Evolutionary conservation across 2,329 filamentous ascomycete species (phyloP).

Genomic region (Thelonectria discophora): DNA sequence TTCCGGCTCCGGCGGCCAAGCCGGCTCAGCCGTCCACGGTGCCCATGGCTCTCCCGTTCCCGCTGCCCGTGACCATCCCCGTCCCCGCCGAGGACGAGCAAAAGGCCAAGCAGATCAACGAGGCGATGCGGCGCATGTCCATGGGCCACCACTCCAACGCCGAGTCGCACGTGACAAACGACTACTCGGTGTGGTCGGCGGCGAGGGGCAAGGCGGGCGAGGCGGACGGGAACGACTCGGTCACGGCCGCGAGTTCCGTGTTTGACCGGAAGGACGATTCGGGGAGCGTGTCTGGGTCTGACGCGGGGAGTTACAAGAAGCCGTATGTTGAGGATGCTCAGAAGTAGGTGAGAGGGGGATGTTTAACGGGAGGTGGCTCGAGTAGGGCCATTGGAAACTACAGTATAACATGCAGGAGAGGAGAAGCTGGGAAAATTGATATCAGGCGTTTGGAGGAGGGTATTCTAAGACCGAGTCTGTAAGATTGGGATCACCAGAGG

Average conservation of each 20-base stretch:
- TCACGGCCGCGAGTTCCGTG: slow-evolving; percentile 38
- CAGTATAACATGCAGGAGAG: background rate
- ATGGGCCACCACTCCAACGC: slow-evolving; percentile 12
- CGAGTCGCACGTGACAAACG: slow-evolving; percentile 26
- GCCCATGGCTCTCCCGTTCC: slow-evolving; percentile 9
- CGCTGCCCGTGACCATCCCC: slow-evolving; percentile 1
- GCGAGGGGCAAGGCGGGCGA: slow-evolving; percentile 33
- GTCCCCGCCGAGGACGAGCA: slow-evolving; percentile 14
- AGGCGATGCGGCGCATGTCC: slow-evolving; percentile 34
- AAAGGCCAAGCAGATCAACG: slow-evolving; percentile 33
- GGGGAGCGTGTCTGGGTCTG: slow-evolving; percentile 26
- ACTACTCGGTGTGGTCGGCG: slow-evolving; percentile 39
- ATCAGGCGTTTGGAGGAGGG: slow-evolving; percentile 28
- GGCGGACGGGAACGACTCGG: slow-evolving; percentile 30
- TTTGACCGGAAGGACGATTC: slow-evolving; percentile 30
- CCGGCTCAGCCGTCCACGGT: slow-evolving; percentile 15
- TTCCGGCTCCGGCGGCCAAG: slow-evolving; percentile 3
- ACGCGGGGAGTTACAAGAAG: slow-evolving; percentile 37
- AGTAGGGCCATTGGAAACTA: too few relatives aligned
- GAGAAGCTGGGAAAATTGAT: slow-evolving; percentile 4
- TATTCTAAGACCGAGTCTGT: slow-evolving; percentile 13
- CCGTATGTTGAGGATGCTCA: slow-evolving; percentile 37
- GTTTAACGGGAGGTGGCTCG: too few relatives aligned
- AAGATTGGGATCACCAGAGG: slow-evolving; percentile 14
- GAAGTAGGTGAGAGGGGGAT: too few relatives aligned